phyloP scores from a whole-genome alignment of 2,329 filamentous ascomycete species.

The Atkinsonella texensis region DNA sequence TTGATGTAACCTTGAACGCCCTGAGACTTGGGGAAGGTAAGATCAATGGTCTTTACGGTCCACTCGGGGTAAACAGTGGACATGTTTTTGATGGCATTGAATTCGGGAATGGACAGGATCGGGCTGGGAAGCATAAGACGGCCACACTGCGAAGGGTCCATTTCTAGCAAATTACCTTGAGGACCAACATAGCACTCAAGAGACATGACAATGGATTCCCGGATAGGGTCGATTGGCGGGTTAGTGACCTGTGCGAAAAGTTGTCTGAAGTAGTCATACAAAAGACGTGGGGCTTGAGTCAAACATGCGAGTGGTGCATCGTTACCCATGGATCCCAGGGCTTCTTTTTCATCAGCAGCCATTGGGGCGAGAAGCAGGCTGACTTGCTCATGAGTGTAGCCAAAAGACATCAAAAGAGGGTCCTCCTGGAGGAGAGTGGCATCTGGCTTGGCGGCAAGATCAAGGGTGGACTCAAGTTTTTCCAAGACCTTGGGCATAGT shows the following conservation, averaged over 20 bases:
- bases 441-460: constrained; percentile 57
- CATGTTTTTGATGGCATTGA: constrained; percentile 77
- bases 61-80: constrained; percentile 60
- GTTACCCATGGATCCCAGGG: constrained; percentile 94
- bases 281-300: constrained; percentile 74
- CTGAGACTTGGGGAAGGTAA: constrained; percentile 81
- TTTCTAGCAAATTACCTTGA: constrained; percentile 88
- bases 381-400: constrained; percentile 92
- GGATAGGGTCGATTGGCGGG: constrained; percentile 91
- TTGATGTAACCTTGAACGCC: constrained; percentile 76
- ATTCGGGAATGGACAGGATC: constrained; percentile 78
- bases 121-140: constrained; percentile 79
- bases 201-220: constrained; percentile 97
- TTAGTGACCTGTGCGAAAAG: constrained; percentile 97
- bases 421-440: constrained; percentile 69
- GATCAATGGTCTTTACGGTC: constrained; percentile 82
- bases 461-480: constrained; percentile 44
- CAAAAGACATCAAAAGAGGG: constrained; percentile 71
- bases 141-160: constrained; percentile 81
- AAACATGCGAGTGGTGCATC: constrained; percentile 87
- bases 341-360: constrained; percentile 95
- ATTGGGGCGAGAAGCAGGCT: constrained; percentile 85
- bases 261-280: constrained; percentile 96
- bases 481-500: constrained; percentile 66
- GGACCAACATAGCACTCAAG: constrained; percentile 92